Evolutionary conservation across 169 alveolate genomes (phyloP).

Genomic region (Pseudocohnilembus persalinus): DNA sequence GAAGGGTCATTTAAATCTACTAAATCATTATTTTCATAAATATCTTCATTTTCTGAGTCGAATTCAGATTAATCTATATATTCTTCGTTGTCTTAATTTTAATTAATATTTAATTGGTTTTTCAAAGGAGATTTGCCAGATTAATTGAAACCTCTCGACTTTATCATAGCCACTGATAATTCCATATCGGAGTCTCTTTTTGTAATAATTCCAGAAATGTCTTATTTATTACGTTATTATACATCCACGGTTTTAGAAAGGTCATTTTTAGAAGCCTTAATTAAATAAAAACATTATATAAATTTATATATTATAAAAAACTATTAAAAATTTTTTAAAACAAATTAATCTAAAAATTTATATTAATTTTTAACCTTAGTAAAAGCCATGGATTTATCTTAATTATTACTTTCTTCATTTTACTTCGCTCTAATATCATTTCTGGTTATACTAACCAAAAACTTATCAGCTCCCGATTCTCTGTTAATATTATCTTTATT

Average conservation of each 20-base stretch:
- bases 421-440: constrained; percentile 23
- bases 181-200: constrained; percentile 37
- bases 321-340: too few relatives aligned
- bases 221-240: constrained; percentile 18
- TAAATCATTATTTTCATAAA: constrained; percentile 85
- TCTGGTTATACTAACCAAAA: constrained; percentile 75
- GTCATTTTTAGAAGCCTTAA: constrained; percentile 22
- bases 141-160: too few relatives aligned
- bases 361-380: too few relatives aligned
- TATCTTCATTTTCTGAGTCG: constrained; percentile 66
- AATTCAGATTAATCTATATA: constrained; percentile 52
- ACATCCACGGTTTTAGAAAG: constrained; percentile 22
- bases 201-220: background rate
- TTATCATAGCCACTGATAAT: constrained; percentile 37
- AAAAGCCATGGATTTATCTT: background rate
- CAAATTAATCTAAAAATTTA: too few relatives aligned
- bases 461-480: constrained; percentile 91
- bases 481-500: constrained; percentile 91
- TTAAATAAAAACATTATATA: too few relatives aligned
- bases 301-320: too few relatives aligned
- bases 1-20: constrained; percentile 49
- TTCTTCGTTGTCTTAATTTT: constrained; percentile 48
- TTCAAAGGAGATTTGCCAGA: too few relatives aligned
- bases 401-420: constrained; percentile 22
- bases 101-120: too few relatives aligned